Evolutionary conservation across 2,329 filamentous ascomycete species (phyloP).

Genomic region (Colletotrichum sublineola): DNA sequence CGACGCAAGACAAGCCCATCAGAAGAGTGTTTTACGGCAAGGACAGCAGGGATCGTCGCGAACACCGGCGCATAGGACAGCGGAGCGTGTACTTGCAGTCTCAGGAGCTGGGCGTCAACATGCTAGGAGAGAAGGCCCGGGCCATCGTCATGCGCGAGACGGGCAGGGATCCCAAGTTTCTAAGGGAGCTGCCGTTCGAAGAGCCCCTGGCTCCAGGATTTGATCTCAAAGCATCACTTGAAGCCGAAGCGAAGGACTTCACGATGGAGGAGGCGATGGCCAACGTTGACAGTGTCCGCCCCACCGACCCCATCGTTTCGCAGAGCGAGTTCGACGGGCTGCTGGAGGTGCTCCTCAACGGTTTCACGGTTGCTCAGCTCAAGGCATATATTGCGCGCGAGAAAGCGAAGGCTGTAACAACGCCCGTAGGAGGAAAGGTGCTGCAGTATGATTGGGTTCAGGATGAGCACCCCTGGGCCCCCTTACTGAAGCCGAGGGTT

Average conservation of each 20-base stretch:
- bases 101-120: constrained; percentile 47
- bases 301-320: constrained; percentile 55
- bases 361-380: constrained; percentile 64
- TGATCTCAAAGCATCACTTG: constrained; percentile 52
- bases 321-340: constrained; percentile 59
- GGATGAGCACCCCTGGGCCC: constrained; percentile 58
- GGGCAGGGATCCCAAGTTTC: constrained; percentile 41
- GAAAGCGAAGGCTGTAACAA: constrained; percentile 13
- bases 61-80: constrained; percentile 15
- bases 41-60: neutral
- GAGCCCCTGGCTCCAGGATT: constrained; percentile 20
- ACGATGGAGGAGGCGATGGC: constrained; percentile 54
- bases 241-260: constrained; percentile 46
- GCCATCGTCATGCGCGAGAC: constrained; percentile 62
- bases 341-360: constrained; percentile 52
- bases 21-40: neutral
- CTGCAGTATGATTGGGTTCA: constrained; percentile 58
- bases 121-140: constrained; percentile 56
- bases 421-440: constrained; percentile 19
- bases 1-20: neutral
- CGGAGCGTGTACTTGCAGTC: constrained; percentile 29
- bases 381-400: constrained; percentile 53
- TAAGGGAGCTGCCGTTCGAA: constrained; percentile 31
- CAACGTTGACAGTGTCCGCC: constrained; percentile 65
- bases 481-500: constrained; percentile 41